These are phyloP conservation scores for Backusella circina DNA, from an alignment of 192 early-diverging fungal species.

Conservation along the genomic window DNA sequence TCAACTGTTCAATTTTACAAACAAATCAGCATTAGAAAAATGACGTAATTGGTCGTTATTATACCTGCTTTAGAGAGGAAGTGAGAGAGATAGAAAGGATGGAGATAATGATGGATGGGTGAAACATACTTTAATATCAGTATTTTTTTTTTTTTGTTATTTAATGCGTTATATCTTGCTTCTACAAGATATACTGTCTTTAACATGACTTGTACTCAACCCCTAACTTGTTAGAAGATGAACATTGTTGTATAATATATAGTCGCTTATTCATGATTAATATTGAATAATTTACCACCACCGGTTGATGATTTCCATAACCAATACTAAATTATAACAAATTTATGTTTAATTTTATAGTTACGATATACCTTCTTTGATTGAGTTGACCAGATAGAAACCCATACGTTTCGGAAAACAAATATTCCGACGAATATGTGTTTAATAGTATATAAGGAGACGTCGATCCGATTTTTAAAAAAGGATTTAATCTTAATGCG, in stretches of 20 bases:
- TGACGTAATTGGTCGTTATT: not conserved
- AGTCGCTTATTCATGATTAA: too few relatives aligned
- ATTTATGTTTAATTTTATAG: not conserved
- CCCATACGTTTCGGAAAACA: not conserved
- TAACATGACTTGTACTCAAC: not conserved
- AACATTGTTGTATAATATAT: too few relatives aligned
- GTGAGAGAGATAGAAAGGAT: not conserved
- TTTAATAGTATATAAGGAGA: not conserved
- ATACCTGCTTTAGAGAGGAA: not conserved
- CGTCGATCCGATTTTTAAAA: not conserved
- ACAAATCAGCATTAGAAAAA: not conserved
- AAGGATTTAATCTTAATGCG: not conserved
- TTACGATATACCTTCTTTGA: not conserved
- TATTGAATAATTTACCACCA: too few relatives aligned
- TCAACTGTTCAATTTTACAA: not conserved
- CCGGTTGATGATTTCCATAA: not conserved
- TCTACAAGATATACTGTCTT: not conserved
- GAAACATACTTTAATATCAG: not conserved
- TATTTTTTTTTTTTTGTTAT: not conserved
- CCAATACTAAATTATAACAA: too few relatives aligned
- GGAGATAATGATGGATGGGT: not conserved
- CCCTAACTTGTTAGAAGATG: not conserved
- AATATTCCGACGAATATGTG: not conserved
- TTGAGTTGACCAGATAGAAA: not conserved
- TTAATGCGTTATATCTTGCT: not conserved